Evolutionary conservation across 1,284 basidiomycete genomes (phyloP).

Genomic region (Butyriboletus appendiculatus): DNA sequence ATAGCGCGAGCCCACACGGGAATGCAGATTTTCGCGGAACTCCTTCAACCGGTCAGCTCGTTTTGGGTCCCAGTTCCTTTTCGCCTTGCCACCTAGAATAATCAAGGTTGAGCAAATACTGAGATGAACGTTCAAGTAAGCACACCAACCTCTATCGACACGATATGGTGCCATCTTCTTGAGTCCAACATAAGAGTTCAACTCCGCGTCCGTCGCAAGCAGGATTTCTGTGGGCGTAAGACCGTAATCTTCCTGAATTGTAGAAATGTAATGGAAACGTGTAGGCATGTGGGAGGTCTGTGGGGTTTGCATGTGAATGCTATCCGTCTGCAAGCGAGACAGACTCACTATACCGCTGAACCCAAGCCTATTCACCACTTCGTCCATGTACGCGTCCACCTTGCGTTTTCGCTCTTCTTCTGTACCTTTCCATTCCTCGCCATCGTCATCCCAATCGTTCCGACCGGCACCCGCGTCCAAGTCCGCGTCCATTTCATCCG

Average conservation of each 20-base stretch:
- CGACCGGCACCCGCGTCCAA: constrained; percentile 34
- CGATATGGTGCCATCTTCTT: constrained; percentile 93
- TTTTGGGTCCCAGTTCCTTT: constrained; percentile 57
- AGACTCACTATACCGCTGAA: constrained; percentile 91
- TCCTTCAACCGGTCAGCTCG: constrained; percentile 74
- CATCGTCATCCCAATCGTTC: constrained; percentile 42
- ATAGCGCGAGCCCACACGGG: constrained; percentile 19
- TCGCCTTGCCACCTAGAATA: constrained; percentile 38
- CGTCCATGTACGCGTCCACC: constrained; percentile 87
- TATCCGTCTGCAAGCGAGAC: constrained; percentile 1
- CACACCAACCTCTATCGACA: constrained; percentile 28
- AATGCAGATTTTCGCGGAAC: constrained; percentile 52
- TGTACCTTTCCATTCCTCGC: constrained; percentile 77
- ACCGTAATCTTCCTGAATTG: constrained; percentile 68
- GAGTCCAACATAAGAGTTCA: constrained; percentile 89
- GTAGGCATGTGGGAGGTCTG: constrained; percentile 91
- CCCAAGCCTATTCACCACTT: constrained; percentile 86
- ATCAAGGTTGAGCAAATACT: neutral
- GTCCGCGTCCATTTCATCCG: constrained; percentile 79
- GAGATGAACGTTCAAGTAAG: neutral
- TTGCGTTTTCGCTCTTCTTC: constrained; percentile 84
- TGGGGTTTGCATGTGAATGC: constrained; percentile 1
- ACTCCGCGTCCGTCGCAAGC: constrained; percentile 89
- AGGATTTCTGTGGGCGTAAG: constrained; percentile 89
- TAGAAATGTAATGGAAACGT: constrained; percentile 88